Percentiles rank a stretch among this genome's conserved stretches.
These are phyloP conservation scores for Coniochaeta sp. DNA, from an alignment of 2,329 filamentous ascomycete genomes.

Conservation along the genomic window DNA sequence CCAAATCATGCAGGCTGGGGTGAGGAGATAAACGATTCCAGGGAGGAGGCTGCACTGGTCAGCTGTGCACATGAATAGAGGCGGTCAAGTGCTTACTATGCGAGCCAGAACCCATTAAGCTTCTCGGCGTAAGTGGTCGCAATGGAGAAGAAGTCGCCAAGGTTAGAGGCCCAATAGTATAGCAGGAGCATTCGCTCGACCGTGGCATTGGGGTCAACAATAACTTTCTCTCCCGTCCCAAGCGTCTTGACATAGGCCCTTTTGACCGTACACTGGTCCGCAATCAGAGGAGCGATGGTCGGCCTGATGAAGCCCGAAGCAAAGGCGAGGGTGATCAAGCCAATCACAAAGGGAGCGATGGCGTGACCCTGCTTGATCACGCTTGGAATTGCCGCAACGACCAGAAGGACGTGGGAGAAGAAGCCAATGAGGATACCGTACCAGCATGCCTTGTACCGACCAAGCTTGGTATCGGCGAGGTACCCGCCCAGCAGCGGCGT, in stretches of 20 bases:
- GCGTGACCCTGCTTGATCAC: slow-evolving; percentile 9
- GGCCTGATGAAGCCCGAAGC: slow-evolving; percentile 49
- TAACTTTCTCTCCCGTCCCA: slow-evolving; percentile 47
- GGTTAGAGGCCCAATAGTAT: not conserved
- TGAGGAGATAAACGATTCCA: slow-evolving; percentile 42
- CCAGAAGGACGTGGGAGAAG: slow-evolving; percentile 6
- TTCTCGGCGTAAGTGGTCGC: slow-evolving; percentile 18
- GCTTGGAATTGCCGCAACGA: slow-evolving; percentile 7
- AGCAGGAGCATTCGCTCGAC: slow-evolving; percentile 1
- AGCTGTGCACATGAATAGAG: slow-evolving; percentile 29
- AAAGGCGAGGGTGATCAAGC: slow-evolving; percentile 8
- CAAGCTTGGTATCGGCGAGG: slow-evolving; percentile 7
- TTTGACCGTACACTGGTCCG: slow-evolving; percentile 57
- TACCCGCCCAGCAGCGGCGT: slow-evolving; percentile 9
- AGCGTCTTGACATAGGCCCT: slow-evolving; percentile 42
- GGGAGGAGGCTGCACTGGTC: slow-evolving; percentile 31
- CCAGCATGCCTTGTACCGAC: slow-evolving; percentile 9
- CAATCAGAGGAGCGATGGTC: slow-evolving; percentile 52
- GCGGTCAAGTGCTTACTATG: slow-evolving; percentile 19
- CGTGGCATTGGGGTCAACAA: slow-evolving; percentile 61
- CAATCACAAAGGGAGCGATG: slow-evolving; percentile 6
- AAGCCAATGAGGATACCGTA: slow-evolving; percentile 7
- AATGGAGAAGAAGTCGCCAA: not conserved
- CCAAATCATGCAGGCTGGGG: slow-evolving; percentile 40
- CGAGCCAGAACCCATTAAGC: slow-evolving; percentile 23